Base-by-base conservation (phyloP, 805 yeast genomes). In the Blastobotrys americana region DNA sequence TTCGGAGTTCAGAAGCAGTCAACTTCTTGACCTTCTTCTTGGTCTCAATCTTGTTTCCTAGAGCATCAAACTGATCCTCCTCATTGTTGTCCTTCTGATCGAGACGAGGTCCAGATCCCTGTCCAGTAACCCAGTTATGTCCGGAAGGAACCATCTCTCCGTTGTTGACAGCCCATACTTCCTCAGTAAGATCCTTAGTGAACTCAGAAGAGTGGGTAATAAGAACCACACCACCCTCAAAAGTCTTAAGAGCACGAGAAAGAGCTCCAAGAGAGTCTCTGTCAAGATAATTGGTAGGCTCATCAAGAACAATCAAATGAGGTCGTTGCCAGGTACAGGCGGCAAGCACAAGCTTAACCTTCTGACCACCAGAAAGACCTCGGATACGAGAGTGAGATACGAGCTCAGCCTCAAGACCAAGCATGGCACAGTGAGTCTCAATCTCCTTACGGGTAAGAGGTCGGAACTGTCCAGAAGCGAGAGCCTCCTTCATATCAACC, bases 261-360 rank as follows among this genome's bases (percentile, higher is more conserved):
- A 93, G 82, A 72, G 98, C 98, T 70, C 98, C 98, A 69, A 93
- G 82, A 58, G 98, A 93, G 76, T 93, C 98, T 77, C 98, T 82
- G 74, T 90, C 98, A 78, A 90, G 79, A 76, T 90, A 93, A 78
- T 90, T 90, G 66, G 98, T 93, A 76, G 98, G 98, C 80, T 90
- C 98, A 78, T 93, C 98, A 73, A 93, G 84, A 62, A 93, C 98
- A 64, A 93, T 89, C 78, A 93, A 80, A 72, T 93, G 98, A 69
- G 98, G 98, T 81, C 97, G 90, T 80, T 90, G 97, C 98, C 98
- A 93, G 51, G 97, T 89, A 83, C 97, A 87, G 74, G 97, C 98
- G 74, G 99, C 99, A 66, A 93, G 77, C 66, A 93, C 98, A 71
- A 93, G 84, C 78, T 93, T 93, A 74, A 93, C 98, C 83, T 93